phyloP scores from a whole-genome alignment of 1,139 yeast species.

The Saccharomyces hybrid region DNA sequence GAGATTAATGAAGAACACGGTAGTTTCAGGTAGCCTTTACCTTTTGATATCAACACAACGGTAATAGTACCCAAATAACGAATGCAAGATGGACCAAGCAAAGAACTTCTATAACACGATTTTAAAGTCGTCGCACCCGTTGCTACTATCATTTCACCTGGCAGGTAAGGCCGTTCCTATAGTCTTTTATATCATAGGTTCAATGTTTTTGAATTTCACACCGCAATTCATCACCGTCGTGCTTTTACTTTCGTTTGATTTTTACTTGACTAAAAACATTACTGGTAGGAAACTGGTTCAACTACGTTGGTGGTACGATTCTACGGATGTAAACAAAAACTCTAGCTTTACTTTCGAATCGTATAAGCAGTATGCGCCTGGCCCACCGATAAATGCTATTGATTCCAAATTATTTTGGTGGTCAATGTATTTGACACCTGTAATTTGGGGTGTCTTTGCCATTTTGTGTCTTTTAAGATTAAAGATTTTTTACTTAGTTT shows the following conservation, averaged over 20 bases:
- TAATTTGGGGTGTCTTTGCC: constrained; percentile 66
- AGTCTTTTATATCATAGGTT: constrained; percentile 29
- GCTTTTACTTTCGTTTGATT: constrained; percentile 74
- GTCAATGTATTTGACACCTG: constrained; percentile 66
- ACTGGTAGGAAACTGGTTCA: constrained; percentile 88
- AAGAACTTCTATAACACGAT: constrained; percentile 30
- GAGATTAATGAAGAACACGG: not conserved
- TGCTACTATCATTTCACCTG: constrained; percentile 26
- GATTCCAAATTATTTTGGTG: constrained; percentile 88
- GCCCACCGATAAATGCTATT: constrained; percentile 69
- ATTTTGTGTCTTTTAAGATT: constrained; percentile 70
- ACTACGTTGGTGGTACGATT: constrained; percentile 89
- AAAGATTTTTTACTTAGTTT: constrained; percentile 63
- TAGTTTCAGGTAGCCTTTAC: not conserved
- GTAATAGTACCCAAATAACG: not conserved
- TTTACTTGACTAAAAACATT: constrained; percentile 89
- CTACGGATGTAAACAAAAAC: constrained; percentile 31
- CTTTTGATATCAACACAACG: not conserved
- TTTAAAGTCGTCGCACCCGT: constrained; percentile 32
- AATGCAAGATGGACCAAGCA: constrained; percentile 24
- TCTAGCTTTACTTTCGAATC: constrained; percentile 29
- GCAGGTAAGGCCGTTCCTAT: constrained; percentile 29
- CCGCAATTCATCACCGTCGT: constrained; percentile 66
- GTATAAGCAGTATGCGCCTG: constrained; percentile 27
- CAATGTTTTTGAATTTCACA: constrained; percentile 28